A percentile compares a stretch with the other conserved stretches of the same genome.
phyloP scores from a whole-genome alignment of 2,329 filamentous ascomycete genomes.

The Nigrospora osmanthi region DNA sequence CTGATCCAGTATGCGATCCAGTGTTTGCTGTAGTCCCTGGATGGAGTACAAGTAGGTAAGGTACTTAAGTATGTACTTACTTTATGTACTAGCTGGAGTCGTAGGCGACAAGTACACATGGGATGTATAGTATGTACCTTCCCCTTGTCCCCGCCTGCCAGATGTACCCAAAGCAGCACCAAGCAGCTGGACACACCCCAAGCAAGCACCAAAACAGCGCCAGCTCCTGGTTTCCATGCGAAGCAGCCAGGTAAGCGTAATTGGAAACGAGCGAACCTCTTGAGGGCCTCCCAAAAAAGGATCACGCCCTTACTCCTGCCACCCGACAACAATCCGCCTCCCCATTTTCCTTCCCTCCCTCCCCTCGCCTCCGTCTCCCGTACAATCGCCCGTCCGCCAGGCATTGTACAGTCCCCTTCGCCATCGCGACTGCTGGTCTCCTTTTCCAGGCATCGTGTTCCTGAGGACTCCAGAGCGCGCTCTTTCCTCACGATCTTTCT shows the following conservation, averaged over 20 bases:
- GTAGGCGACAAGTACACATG: no score
- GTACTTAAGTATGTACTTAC: no score
- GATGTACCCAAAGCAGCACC: no score
- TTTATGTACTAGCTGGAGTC: no score
- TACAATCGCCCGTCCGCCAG: not conserved
- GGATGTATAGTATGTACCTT: no score
- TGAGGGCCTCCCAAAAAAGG: not conserved
- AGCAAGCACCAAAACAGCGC: no score
- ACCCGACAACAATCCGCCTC: not conserved
- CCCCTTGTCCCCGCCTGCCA: no score
- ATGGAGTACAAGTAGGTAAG: no score
- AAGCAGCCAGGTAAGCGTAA: slow-evolving; percentile 1
- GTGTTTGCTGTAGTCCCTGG: no score
- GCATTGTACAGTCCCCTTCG: slow-evolving; percentile 1
- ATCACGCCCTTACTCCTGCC: not conserved
- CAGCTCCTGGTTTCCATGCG: no score
- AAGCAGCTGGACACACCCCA: no score
- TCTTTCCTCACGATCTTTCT: not conserved
- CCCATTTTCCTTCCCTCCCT: not conserved
- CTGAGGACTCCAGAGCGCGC: not conserved
- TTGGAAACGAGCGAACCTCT: not conserved
- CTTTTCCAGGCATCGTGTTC: slow-evolving; percentile 1
- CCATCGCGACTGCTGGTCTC: slow-evolving; percentile 1
- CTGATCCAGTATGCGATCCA: no score
- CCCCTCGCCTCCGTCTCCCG: not conserved